Conservation (phyloP, 352 stramenopile species). For the Pythium myriotylum region DNA sequence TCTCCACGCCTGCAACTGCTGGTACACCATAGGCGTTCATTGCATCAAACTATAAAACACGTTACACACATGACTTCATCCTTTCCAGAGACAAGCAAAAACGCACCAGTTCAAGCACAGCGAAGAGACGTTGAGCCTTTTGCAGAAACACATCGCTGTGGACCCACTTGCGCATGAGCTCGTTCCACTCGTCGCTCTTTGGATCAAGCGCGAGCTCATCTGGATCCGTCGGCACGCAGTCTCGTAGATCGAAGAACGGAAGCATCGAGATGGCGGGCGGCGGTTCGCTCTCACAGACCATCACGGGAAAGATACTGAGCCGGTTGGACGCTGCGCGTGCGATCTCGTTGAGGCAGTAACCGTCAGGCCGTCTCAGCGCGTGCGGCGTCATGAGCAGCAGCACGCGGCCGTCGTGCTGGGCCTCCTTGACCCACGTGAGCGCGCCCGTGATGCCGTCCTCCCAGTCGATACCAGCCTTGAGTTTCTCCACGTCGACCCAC, state of each 20-base stretch:
- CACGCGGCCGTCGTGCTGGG: slow-evolving; percentile 67
- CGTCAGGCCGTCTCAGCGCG: slow-evolving; percentile 66
- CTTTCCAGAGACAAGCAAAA: too few species aligned
- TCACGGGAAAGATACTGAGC: slow-evolving; percentile 71
- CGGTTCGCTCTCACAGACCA: slow-evolving; percentile 67
- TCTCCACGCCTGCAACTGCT: slow-evolving; percentile 56
- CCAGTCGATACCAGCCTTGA: slow-evolving; percentile 75
- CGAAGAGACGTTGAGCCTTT: slow-evolving; percentile 60
- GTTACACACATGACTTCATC: too few species aligned
- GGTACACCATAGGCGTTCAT: slow-evolving; percentile 68
- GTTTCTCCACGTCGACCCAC: slow-evolving; percentile 73
- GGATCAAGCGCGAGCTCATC: slow-evolving; percentile 33
- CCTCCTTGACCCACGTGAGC: slow-evolving; percentile 71
- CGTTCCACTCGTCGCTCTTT: slow-evolving; percentile 42
- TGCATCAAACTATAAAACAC: slow-evolving; percentile 52
- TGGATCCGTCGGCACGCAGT: slow-evolving; percentile 51
- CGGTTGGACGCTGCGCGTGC: slow-evolving; percentile 57
- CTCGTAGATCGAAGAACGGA: slow-evolving; percentile 74
- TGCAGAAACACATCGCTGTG: slow-evolving; percentile 41
- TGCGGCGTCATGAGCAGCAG: slow-evolving; percentile 82
- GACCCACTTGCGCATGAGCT: slow-evolving; percentile 41
- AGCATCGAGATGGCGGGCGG: slow-evolving; percentile 71
- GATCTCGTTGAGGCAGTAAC: slow-evolving; percentile 83
- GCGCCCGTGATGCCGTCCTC: slow-evolving; percentile 70
- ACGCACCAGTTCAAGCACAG: slow-evolving; percentile 62